Base-by-base conservation (phyloP, 2,329 filamentous ascomycete species). In the Fusarium mundagurra region DNA sequence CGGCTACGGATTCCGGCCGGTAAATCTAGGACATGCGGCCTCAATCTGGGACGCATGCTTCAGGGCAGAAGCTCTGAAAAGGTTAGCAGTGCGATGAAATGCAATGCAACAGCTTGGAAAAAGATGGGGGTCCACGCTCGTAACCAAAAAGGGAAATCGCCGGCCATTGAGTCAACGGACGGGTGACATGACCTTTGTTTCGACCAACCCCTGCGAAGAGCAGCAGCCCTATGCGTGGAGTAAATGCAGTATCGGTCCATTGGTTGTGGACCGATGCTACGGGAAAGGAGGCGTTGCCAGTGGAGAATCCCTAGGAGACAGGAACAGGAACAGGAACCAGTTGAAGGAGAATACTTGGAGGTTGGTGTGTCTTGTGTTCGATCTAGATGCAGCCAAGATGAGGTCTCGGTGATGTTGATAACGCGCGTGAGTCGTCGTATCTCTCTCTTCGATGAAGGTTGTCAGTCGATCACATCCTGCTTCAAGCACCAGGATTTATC, bases 211-310 rank as follows among this genome's bases (percentile, higher is more conserved):
- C 69, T 72, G 67, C 57, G 54, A 63, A 61, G 50, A 68, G 55
- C 67, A 77, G 64, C 77, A 79, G 77, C 77, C 77, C 77, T 79
- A 79, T 61, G 64, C 76, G 77, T 79, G 77, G 77, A 79, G 77
- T 65, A 55, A 67, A 67, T 59, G 64, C 66, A 57, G 39, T 55
- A 54, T 39, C 38, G 41, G 64, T 69, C 67, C 43, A 78, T 78
- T 78, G 77, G 72, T 43, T 58, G 60, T 54, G 59, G 64, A 61
- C 68, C 69, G 61, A 72, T 64, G 39, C 34, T 53, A 67, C 24
- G 43, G 64, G 33, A 66, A 73, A 62, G 41, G 65, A 68, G 57
- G 55, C 65, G 50, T 51, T 69, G 53, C 44, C 16, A 50, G 58
- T 69, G 55, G 66, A 55, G 36, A 64, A 39, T 38, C 34, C 18